Base-by-base conservation (phyloP, 495 filamentous ascomycete species). In the Aspergillus funiculosus region DNA sequence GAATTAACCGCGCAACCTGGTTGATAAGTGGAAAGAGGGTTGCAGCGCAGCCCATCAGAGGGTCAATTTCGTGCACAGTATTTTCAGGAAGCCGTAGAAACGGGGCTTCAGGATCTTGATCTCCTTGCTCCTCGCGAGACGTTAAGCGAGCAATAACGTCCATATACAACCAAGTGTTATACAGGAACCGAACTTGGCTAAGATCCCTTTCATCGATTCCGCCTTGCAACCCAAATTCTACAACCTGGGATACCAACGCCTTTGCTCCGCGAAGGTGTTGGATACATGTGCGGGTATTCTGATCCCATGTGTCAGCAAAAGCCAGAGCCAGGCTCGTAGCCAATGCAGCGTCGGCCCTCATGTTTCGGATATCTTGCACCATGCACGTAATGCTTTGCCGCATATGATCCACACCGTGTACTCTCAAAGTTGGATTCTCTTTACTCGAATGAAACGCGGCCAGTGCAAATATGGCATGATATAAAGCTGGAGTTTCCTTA, bases 151-250 rank as follows among this genome's bases (percentile, higher is more conserved):
- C 81, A 48, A 90, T 82, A 26, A 89, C 86, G 62, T 90, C 84
- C 80, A 88, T 85, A 53, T 89, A 90, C 13, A 88, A 72, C 80
- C 80, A 89, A 6, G 83, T 81, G 58, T 86, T 89, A 59, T 83
- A 83, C 28, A 90, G 64, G 54, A 89, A 89, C 28, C 75, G 75
- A 36, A 89, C 64, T 7, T 83, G 62, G 29, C 69, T 62, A 13
- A 79, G 59, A 21, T 82, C 77, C 14, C 73, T 60, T 13, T 56
- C 44, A 17, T 38, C 44, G 50, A 64, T 24, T 24, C 54, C 46
- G 15, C 47, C 60, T 46, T 62, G 65, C 35, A 63, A 64, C 39
- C 61, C 70, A 14, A 52, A 57, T 36, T 52, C 57, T n/a, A 86
- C 58, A 0, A 80, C 76, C 50, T 75, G 74, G 24, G 75, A 71